Base-by-base conservation (phyloP, 1,284 basidiomycete species). In the Coniferiporia sulphurascens region DNA sequence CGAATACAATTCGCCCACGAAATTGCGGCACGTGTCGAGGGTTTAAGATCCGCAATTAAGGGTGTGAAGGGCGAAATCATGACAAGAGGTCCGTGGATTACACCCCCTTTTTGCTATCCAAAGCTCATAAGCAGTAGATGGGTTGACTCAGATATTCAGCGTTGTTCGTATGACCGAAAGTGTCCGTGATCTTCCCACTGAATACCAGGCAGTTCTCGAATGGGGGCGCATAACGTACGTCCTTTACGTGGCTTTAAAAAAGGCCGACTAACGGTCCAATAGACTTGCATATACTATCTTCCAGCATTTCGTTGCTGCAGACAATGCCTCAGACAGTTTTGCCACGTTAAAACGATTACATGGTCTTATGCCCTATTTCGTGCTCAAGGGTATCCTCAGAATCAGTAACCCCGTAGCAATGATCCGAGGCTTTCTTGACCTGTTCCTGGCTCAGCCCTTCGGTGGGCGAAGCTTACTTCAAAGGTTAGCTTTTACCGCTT, bases 401-500 rank as follows among this genome's bases (percentile, higher is more conserved):
- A 91, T 99, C 65, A 96, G 92, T 59, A 99, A 98, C 72, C 96
- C 96, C 0, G 89, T 99, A 65, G 84, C 86, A 13, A 99, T 99
- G 96, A 95, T 99, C 66, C 83, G 96, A 64, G 83, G 85, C 72
- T 81, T 98, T 2, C 79, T 99, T 58, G 97, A 99, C 68, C 82
- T 99, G 43, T 99, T 99, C 78, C 81, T 98, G n/a, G 97, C 96
- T 1, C 89, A 95, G 68, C 97, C 97, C 0, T 99, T 99, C 70
- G 96, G 96, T 7, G 93, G 94, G 4, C 85, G 86, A 63, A 95
- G 92, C 71, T 78, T 99, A 32, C 77, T 97, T 13, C 95, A 98
- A 71, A 78, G 92, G 91, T 89, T 64, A 12, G 32, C 22, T 27
- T 27, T 27, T 27, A 44, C 52, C 55, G 56, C 44, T 27, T 36